phyloP scores from a whole-genome alignment of 192 early-diverging fungal species.

The Linnemannia hyalina region DNA sequence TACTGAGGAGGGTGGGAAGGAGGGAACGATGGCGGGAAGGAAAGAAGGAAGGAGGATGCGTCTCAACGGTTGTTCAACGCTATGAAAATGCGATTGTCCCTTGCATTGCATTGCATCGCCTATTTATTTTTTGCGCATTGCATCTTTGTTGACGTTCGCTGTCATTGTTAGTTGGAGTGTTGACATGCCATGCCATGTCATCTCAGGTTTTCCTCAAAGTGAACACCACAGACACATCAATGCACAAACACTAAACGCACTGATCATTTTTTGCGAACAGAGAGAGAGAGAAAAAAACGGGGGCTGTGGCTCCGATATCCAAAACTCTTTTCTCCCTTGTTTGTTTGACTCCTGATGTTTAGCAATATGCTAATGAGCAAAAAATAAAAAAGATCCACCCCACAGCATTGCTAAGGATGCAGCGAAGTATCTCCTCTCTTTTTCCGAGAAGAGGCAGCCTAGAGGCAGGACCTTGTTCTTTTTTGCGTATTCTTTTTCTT shows the following conservation, averaged over 20 bases:
- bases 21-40: background rate
- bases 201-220: background rate
- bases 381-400: background rate
- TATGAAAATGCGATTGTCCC: background rate
- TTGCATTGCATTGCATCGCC: background rate
- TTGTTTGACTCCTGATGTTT: background rate
- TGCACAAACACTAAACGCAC: background rate
- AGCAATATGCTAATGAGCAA: background rate
- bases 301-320: background rate
- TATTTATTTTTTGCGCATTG: background rate
- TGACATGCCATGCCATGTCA: background rate
- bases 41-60: background rate
- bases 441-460: background rate
- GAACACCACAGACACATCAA: background rate
- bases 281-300: background rate
- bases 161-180: background rate
- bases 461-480: background rate
- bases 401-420: constrained; percentile 1
- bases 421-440: background rate
- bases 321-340: background rate
- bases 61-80: background rate
- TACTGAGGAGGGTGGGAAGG: too few species aligned
- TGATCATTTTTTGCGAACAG: background rate
- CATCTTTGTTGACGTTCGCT: constrained; percentile 1
- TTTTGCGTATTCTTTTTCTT: too few species aligned